These are phyloP conservation scores for Byssoonygena ceratinophila DNA, from an alignment of 2,329 filamentous ascomycete genomes.

Conservation along the genomic window DNA sequence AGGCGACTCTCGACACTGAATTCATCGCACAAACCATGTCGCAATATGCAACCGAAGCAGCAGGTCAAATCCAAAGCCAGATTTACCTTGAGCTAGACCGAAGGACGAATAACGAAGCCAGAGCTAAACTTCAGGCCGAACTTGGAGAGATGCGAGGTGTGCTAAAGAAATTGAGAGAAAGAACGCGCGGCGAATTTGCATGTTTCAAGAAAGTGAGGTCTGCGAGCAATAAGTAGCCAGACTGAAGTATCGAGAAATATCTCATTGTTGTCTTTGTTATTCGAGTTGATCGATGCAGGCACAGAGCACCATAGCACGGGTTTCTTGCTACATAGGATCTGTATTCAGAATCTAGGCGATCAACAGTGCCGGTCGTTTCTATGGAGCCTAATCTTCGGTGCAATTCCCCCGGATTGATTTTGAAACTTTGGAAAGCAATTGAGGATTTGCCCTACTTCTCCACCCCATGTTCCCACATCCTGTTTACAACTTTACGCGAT, in stretches of 20 bases:
- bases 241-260: background rate
- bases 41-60: conserved; percentile 76
- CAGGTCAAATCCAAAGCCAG: conserved; percentile 70
- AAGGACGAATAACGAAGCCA: conserved; percentile 77
- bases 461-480: too few species aligned
- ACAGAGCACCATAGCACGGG: too few species aligned
- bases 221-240: background rate
- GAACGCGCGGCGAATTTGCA: conserved; percentile 76
- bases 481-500: too few species aligned
- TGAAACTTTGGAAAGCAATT: too few species aligned
- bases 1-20: conserved; percentile 93
- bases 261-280: background rate
- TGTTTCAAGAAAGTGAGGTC: conserved; percentile 60
- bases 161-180: conserved; percentile 71
- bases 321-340: too few species aligned
- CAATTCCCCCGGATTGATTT: too few species aligned
- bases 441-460: too few species aligned
- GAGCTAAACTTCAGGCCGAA: conserved; percentile 70
- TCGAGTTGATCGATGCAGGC: too few species aligned
- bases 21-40: conserved; percentile 90
- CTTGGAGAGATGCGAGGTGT: conserved; percentile 79
- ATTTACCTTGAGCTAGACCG: conserved; percentile 87
- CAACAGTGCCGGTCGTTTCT: too few species aligned
- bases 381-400: too few species aligned
- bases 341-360: too few species aligned